Evolutionary conservation across 2,329 filamentous ascomycete species (phyloP), one percentile per base, ranked within the genome.

Genomic region (Lanzia echinophila): DNA sequence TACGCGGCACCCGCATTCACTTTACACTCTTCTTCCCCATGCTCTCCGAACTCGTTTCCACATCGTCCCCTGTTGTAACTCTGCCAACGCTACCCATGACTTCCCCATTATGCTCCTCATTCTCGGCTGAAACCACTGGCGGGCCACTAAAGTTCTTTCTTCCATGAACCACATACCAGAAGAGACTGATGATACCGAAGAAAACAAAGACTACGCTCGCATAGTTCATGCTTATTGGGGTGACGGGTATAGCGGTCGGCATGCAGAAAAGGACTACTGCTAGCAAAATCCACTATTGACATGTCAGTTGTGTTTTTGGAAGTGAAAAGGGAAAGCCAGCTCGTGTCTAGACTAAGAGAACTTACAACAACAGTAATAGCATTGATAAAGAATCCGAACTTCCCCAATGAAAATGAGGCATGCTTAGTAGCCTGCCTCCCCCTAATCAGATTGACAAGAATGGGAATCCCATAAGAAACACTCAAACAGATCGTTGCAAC

Each of bases 401-500:
- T 76, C 4, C 87, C 87, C 0, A 91, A 78, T 0, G 84, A 84
- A 66, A 79, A 91, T 0, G 79, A 76, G 0, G 85, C 87, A 61
- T 83, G 70, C 48, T 75, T 74, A n/a, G 90, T 79, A 34, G 81
- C 77, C 50, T 79, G 75, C n/a, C 88, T 79, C 10, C 83, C 77
- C 15, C 84, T 79, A 1, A 90, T 62, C 3, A 91, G 71, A 11
- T 78, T 86, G 55, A 91, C 83, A 11, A 90, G 70, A 52, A 91
- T 88, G 0, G 88, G 88, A 15, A 90, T 76, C 13, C 84, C 86
- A 67, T 91, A 91, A 0, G 85, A 88, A 3, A 83, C 82, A 0
- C 82, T 86, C 0, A 91, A 78, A 60, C 86, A 90, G 66, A 91
- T 90, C 4, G 87, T 90, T 1, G 87, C 87, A 1, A 90, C 86